A percentile compares a stretch with the other conserved stretches of the same genome.
These are phyloP conservation scores for Russula earlei DNA, from an alignment of 768 basidiomycete genomes.

Conservation along the genomic window DNA sequence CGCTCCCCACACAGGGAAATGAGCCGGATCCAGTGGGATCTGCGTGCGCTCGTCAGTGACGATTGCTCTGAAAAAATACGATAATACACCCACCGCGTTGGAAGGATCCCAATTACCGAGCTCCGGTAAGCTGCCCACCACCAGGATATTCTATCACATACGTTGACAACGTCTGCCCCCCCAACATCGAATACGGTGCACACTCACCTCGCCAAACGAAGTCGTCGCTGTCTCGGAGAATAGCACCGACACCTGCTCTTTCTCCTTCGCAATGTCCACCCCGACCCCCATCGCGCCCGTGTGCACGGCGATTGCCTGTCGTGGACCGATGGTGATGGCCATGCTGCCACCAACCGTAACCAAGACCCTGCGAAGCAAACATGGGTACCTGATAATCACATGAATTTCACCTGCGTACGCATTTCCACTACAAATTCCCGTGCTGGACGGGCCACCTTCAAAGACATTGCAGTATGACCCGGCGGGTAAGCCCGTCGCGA, in stretches of 20 bases:
- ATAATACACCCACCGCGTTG: constrained; percentile 32
- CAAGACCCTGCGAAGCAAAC: constrained; percentile 14
- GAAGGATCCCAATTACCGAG: constrained; percentile 44
- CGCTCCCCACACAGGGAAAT: constrained; percentile 47
- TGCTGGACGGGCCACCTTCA: constrained; percentile 38
- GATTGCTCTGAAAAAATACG: background rate
- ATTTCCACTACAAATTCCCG: constrained; percentile 40
- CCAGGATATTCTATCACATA: constrained; percentile 43
- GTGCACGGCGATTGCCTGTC: constrained; percentile 24
- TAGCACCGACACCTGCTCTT: constrained; percentile 4
- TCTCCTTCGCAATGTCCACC: too few relatives aligned
- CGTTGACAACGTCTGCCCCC: background rate
- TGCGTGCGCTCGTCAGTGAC: constrained; percentile 16
- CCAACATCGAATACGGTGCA: background rate
- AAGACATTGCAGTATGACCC: constrained; percentile 61
- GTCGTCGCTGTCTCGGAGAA: constrained; percentile 51
- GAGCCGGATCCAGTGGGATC: constrained; percentile 43
- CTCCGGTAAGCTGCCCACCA: constrained; percentile 46
- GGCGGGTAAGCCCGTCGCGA: constrained; percentile 46
- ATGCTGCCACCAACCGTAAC: constrained; percentile 17
- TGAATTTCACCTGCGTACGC: constrained; percentile 27
- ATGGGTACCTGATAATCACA: too few relatives aligned
- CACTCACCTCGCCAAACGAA: constrained; percentile 43
- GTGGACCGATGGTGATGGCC: constrained; percentile 21
- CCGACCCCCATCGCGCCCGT: constrained; percentile 16